Evolutionary conservation across 2,329 filamentous ascomycete genomes (phyloP).

Genomic region (Sarocladium brachiariae): DNA sequence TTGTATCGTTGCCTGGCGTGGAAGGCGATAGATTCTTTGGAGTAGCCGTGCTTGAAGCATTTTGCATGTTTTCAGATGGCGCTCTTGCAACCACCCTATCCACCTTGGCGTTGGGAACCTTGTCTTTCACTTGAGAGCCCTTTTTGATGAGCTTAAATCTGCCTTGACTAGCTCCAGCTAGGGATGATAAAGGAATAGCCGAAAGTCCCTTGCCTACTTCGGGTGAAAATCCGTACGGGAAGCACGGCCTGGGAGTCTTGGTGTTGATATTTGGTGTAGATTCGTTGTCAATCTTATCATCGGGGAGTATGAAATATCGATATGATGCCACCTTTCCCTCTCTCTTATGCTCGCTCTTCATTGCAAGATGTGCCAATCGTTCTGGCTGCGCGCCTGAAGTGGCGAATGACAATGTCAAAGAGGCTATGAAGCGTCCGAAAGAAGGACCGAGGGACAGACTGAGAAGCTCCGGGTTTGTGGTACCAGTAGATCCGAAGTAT

Average conservation of each 20-base stretch:
- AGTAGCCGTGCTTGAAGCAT: too few species aligned
- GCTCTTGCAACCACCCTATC: too few species aligned
- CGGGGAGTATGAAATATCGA: constrained; percentile 19
- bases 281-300: neutral
- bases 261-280: too few species aligned
- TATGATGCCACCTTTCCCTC: constrained; percentile 30
- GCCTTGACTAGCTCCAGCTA: constrained; percentile 13
- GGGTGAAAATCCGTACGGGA: neutral
- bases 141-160: constrained; percentile 15
- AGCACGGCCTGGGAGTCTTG: too few species aligned
- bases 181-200: neutral
- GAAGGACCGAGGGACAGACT: constrained; percentile 28
- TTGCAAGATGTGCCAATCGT: constrained; percentile 26
- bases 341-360: constrained; percentile 29
- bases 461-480: constrained; percentile 32
- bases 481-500: constrained; percentile 20
- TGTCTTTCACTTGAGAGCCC: neutral
- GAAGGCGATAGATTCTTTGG: too few species aligned
- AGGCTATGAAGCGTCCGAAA: constrained; percentile 30
- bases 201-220: neutral
- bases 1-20: too few species aligned
- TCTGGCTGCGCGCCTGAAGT: constrained; percentile 24
- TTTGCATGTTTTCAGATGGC: too few species aligned
- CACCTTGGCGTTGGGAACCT: neutral
- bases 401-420: constrained; percentile 28